Base-by-base conservation (phyloP, 2,329 filamentous ascomycete species). In the Oidium heveae region DNA sequence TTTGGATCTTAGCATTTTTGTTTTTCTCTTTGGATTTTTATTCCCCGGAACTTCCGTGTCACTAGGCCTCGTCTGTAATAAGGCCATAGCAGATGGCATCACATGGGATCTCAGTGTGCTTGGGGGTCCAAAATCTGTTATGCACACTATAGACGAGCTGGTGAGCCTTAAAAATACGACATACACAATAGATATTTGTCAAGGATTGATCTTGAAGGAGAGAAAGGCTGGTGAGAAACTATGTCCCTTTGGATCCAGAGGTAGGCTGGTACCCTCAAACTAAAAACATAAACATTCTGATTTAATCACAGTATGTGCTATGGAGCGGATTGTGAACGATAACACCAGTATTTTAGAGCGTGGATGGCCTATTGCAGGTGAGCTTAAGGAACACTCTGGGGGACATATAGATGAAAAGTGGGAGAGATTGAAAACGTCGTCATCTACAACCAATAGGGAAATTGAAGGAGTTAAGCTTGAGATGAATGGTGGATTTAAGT, bases 121-220 rank as follows among this genome's bases (percentile, higher is more conserved):
- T n/a, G n/a, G n/a, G n/a, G n/a, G n/a, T n/a, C n/a, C n/a, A n/a
- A n/a, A n/a, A n/a, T n/a, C n/a, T n/a, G n/a, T n/a, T n/a, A n/a
- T n/a, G n/a, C n/a, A n/a, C n/a, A n/a, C n/a, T n/a, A n/a, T n/a
- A n/a, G n/a, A n/a, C n/a, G n/a, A n/a, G n/a, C n/a, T n/a, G n/a
- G n/a, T n/a, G n/a, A n/a, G n/a, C n/a, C n/a, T n/a, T n/a, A n/a
- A n/a, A n/a, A n/a, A n/a, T n/a, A n/a, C n/a, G n/a, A n/a, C n/a
- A 46, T 93, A 86, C 66, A 88, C 84, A 0, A 65, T 93, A 56
- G 83, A 93, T 62, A 72, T 93, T 52, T 94, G 86, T 69, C 68
- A 71, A 54, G 72, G 76, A 7, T 68, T 94, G 59, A 75, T 76
- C 65, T 75, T 76, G 64, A 74, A 72, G 52, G 76, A 75, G 46